These are phyloP conservation scores for Phytophthora palmivora DNA, from an alignment of 352 stramenopile genomes.

Conservation along the genomic window DNA sequence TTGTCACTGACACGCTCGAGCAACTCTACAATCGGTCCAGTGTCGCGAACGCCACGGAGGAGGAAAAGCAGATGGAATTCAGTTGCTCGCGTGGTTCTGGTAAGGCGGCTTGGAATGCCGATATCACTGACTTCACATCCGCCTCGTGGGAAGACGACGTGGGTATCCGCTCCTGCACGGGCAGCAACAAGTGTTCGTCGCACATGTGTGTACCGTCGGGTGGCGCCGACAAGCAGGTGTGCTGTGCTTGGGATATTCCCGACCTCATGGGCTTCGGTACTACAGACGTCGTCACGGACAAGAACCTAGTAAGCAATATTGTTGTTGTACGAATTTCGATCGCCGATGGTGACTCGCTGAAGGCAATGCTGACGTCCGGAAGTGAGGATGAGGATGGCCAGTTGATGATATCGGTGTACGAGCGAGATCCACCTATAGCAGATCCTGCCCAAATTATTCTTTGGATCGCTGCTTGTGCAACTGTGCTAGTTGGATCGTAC, in stretches of 20 bases:
- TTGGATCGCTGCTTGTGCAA: constrained; percentile 80
- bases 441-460: constrained; percentile 77
- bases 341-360: constrained; percentile 61
- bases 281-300: constrained; percentile 41
- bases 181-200: constrained; percentile 54
- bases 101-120: constrained; percentile 32
- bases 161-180: constrained; percentile 53
- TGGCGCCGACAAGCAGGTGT: constrained; percentile 59
- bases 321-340: constrained; percentile 79
- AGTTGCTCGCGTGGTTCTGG: constrained; percentile 60
- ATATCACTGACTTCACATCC: constrained; percentile 40
- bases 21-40: constrained; percentile 75
- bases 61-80: constrained; percentile 59
- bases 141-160: constrained; percentile 43
- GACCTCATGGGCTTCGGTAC: constrained; percentile 73
- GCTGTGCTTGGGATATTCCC: constrained; percentile 81
- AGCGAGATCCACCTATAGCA: constrained; percentile 58
- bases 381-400: constrained; percentile 32
- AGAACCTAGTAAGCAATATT: constrained; percentile 56
- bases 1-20: constrained; percentile 79
- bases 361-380: constrained; percentile 40
- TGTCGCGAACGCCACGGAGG: constrained; percentile 31
- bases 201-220: constrained; percentile 70
- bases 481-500: constrained; percentile 79
- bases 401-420: constrained; percentile 66